Base-by-base conservation (phyloP, 2,329 filamentous ascomycete genomes). In the Pestalotiopsis sp. region DNA sequence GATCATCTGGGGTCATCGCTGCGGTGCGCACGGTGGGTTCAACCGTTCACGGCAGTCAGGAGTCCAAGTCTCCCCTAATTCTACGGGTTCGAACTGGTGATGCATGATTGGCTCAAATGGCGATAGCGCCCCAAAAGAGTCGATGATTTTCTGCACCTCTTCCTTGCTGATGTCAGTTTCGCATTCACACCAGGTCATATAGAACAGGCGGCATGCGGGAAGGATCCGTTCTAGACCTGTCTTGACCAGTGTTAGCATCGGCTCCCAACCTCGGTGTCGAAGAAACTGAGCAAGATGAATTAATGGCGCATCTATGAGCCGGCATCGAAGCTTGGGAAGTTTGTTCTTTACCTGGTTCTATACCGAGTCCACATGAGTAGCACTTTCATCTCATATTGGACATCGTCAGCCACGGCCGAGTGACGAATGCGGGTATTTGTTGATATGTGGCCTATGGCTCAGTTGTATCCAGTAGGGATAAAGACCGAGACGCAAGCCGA, bases 401-500 rank as follows among this genome's bases (percentile, higher is more conserved):
- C 27, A 23, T 27, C 36, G 59, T 31, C n/a, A 38, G 36, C 23
- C 23, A 59, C 23, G 57, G 27, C 23, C 27, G 27, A 59, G 23
- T 59, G 57, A 59, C 36, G 59, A 20, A 11, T 36, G 31, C 31
- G 27, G 59, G 59, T 36, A 41, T 62, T 36, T 62, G 59, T 27
- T 62, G 59, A 39, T 62, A 36, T 62, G 59, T 62, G 59, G 59
- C 59, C 59, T 52, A 52, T 20, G 20, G 45, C 20, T 9, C 17
- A 59, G 23, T 59, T 39, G 31, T 36, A 13, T 36, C 31, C 27
- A 36, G 31, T 39, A 62, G 25, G 59, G 27, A 39, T 36, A 62
- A 62, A 36, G 59, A 62, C 27, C 59, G 59, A 62, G 59, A 39
- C 76, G 74, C 73, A 76, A 74, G 71, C 78, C 76, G 78, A 80